Conservation (phyloP, 2,329 filamentous ascomycete genomes). For the Rhynchosporium secalis region DNA sequence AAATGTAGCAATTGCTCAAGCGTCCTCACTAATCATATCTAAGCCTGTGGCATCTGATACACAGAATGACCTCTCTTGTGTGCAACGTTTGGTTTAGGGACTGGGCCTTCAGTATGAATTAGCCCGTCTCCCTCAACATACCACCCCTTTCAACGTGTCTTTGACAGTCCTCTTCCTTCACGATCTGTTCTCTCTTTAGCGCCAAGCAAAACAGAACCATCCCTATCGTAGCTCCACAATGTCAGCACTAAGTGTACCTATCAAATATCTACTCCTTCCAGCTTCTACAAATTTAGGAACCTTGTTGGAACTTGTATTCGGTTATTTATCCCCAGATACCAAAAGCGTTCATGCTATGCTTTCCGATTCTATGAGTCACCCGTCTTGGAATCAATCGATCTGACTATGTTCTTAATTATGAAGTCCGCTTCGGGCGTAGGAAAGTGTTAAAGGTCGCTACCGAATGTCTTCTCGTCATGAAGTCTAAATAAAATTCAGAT, state of each 20-base stretch:
- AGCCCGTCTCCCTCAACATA: not conserved
- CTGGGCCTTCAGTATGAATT: conserved; percentile 1
- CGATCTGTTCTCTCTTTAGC: conserved; percentile 4
- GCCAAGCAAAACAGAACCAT: not conserved
- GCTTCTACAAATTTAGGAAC: not conserved
- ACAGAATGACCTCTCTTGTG: not conserved
- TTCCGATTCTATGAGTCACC: not conserved
- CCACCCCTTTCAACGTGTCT: not conserved
- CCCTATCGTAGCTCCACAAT: not conserved
- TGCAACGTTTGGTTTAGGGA: not conserved
- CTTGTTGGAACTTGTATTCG: not conserved
- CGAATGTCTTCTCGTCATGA: no score
- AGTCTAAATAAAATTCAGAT: no score
- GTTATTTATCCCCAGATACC: not conserved
- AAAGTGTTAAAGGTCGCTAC: no score
- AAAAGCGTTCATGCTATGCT: not conserved
- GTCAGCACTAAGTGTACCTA: not conserved
- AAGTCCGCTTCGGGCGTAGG: no score
- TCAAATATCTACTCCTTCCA: not conserved
- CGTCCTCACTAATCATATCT: not conserved
- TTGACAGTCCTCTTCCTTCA: not conserved
- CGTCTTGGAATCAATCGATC: not conserved
- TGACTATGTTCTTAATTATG: no score
- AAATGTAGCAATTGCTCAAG: not conserved
- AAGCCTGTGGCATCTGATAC: conserved; percentile 8